A percentile compares a stretch with the other conserved stretches of the same genome.
phyloP scores from a whole-genome alignment of 1,284 basidiomycete genomes.

The Moesziomyces sp. region DNA sequence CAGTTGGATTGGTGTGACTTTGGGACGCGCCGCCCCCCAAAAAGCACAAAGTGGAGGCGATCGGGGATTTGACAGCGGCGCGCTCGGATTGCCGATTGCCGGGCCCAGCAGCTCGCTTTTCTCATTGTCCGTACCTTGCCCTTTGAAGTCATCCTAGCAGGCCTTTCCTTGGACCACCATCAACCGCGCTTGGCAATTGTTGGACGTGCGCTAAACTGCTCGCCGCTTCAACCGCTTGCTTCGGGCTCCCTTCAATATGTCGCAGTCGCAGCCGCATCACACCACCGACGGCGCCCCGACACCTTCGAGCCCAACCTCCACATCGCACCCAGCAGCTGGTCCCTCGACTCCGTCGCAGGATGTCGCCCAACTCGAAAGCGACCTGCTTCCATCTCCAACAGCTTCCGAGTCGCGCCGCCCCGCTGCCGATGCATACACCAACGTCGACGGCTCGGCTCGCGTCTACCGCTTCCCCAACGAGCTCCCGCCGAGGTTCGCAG shows the following conservation, averaged over 20 bases:
- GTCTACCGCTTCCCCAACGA: slow-evolving; percentile 35
- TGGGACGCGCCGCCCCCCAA: too few species aligned
- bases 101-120: too few species aligned
- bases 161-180: too few species aligned
- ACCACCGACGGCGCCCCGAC: slow-evolving; percentile 1
- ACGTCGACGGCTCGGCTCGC: slow-evolving; percentile 33
- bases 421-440: slow-evolving; percentile 1
- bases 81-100: too few species aligned
- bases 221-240: too few species aligned
- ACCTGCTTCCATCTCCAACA: slow-evolving; percentile 38
- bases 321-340: not conserved
- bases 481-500: slow-evolving; percentile 22
- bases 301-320: slow-evolving; percentile 7
- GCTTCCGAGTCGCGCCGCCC: slow-evolving; percentile 1
- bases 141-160: too few species aligned
- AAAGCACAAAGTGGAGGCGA: too few species aligned
- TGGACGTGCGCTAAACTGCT: too few species aligned
- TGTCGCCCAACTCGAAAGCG: slow-evolving; percentile 25
- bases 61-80: too few species aligned
- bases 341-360: slow-evolving; percentile 1
- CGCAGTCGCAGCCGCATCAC: not conserved
- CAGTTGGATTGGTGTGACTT: too few species aligned
- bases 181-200: too few species aligned
- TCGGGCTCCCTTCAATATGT: not conserved
- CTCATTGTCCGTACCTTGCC: too few species aligned